These are phyloP conservation scores for Eutrema heterophyllum DNA, from an alignment of 345 rosid genomes.

Conservation along the genomic window DNA sequence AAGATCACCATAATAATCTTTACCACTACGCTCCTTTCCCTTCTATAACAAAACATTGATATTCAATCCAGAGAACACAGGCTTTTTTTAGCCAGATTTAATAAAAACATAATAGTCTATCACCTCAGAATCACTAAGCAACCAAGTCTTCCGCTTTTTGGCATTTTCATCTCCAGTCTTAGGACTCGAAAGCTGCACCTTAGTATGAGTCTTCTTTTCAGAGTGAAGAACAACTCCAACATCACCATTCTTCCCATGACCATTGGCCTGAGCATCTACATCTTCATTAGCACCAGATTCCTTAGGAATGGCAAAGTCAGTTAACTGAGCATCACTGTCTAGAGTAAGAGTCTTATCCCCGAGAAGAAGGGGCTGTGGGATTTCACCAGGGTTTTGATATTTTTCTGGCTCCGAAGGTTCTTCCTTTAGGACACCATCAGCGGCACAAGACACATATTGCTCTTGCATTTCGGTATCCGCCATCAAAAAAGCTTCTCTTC, in stretches of 20 bases:
- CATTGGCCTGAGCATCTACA: constrained; percentile 6
- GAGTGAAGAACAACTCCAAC: constrained; percentile 10
- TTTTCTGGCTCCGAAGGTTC: constrained; percentile 13
- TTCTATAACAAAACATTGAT: background rate
- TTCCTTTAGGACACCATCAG: constrained; percentile 24
- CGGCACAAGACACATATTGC: constrained; percentile 24
- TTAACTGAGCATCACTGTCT: constrained; percentile 28
- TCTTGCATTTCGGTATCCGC: constrained; percentile 45
- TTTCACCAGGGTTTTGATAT: constrained; percentile 26
- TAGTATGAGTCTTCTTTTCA: constrained; percentile 25
- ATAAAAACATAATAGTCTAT: background rate
- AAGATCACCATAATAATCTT: background rate
- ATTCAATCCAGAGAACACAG: background rate
- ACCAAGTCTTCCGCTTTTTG: constrained; percentile 51
- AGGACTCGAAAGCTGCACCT: no score
- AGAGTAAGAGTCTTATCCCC: constrained; percentile 27
- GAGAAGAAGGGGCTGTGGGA: constrained; percentile 15
- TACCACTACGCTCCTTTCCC: constrained; percentile 9
- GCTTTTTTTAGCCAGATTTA: background rate
- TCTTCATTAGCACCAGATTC: background rate
- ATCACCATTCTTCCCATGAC: constrained; percentile 11
- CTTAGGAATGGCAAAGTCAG: background rate
- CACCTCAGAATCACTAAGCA: constrained; percentile 60
- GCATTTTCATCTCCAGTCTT: constrained; percentile 28
- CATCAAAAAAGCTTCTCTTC: constrained; percentile 36